Conservation (phyloP, 306 rosid genomes). For the Prunus fruticosa region DNA sequence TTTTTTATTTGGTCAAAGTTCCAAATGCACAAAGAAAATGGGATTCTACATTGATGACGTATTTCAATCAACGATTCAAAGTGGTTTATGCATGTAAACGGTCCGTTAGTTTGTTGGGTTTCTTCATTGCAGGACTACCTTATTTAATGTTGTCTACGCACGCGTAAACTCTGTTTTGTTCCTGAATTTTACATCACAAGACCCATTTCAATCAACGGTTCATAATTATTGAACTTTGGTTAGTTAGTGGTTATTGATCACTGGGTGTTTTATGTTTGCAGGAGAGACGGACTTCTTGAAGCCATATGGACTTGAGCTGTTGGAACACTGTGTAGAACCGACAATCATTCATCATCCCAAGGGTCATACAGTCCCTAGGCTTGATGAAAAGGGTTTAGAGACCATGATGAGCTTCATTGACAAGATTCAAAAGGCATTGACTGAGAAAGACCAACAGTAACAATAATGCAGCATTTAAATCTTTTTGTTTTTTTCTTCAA, state of each 20-base stretch:
- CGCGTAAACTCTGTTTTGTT: not conserved
- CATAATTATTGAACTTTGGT: not conserved
- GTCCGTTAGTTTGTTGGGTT: rapidly evolving
- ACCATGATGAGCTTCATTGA: slow-evolving; percentile 47
- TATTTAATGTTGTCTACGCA: not conserved
- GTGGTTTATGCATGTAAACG: not conserved
- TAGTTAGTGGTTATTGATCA: not conserved
- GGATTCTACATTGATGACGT: no score
- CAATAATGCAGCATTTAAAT: not conserved
- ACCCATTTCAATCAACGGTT: not conserved
- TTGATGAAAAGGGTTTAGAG: slow-evolving; percentile 51
- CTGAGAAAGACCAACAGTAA: slow-evolving; percentile 5
- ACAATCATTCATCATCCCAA: slow-evolving; percentile 69
- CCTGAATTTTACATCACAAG: not conserved
- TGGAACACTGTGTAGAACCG: slow-evolving; percentile 54
- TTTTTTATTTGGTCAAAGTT: not conserved
- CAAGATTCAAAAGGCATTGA: slow-evolving; percentile 36
- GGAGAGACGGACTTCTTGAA: slow-evolving; percentile 80
- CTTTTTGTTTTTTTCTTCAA: no score
- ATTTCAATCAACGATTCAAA: not conserved
- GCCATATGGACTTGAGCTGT: slow-evolving; percentile 46
- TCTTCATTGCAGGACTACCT: not conserved
- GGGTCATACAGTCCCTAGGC: slow-evolving; percentile 80
- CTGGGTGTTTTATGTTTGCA: slow-evolving; percentile 11
- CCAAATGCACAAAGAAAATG: not conserved